These are phyloP conservation scores for Rhodotorula kratochvilovae DNA, from an alignment of 768 basidiomycete species.

Conservation along the genomic window DNA sequence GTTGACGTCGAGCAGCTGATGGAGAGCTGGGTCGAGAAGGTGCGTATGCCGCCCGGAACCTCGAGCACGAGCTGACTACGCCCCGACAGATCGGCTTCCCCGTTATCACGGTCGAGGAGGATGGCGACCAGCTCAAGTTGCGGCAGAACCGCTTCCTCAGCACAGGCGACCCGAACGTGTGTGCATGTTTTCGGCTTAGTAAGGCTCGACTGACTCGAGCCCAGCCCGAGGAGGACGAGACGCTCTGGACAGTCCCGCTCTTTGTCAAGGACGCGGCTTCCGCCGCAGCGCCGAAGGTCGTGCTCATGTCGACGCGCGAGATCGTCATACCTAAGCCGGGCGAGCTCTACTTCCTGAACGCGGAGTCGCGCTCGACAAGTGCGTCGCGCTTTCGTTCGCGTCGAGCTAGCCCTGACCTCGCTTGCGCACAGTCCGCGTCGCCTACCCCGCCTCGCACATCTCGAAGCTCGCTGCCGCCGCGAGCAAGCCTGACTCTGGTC, in stretches of 20 bases:
- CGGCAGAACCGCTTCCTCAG: slow-evolving; percentile 90
- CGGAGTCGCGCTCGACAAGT: slow-evolving; percentile 80
- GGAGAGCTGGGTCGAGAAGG: slow-evolving; percentile 83
- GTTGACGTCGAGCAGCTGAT: slow-evolving; percentile 72
- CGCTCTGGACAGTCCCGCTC: slow-evolving; percentile 83
- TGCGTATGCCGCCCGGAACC: slow-evolving; percentile 30
- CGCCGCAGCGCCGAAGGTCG: slow-evolving; percentile 47
- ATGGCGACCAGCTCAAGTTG: slow-evolving; percentile 63
- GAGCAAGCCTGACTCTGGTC: slow-evolving; percentile 58
- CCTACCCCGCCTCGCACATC: slow-evolving; percentile 76
- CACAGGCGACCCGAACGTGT: slow-evolving; percentile 48
- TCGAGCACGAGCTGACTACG: background rate
- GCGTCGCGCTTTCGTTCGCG: background rate
- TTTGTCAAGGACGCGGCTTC: background rate
- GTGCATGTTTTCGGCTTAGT: background rate
- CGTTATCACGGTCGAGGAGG: slow-evolving; percentile 78
- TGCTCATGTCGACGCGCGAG: slow-evolving; percentile 68
- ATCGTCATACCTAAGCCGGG: slow-evolving; percentile 58
- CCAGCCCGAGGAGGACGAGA: slow-evolving; percentile 73
- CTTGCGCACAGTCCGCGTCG: slow-evolving; percentile 56
- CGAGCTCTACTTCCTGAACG: slow-evolving; percentile 78
- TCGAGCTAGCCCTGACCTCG: background rate
- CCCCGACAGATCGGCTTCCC: slow-evolving; percentile 70
- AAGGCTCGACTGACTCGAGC: background rate
- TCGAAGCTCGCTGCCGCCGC: slow-evolving; percentile 73